These are phyloP conservation scores for Trametes pubescens DNA, from an alignment of 1,284 basidiomycete genomes.

Conservation along the genomic window DNA sequence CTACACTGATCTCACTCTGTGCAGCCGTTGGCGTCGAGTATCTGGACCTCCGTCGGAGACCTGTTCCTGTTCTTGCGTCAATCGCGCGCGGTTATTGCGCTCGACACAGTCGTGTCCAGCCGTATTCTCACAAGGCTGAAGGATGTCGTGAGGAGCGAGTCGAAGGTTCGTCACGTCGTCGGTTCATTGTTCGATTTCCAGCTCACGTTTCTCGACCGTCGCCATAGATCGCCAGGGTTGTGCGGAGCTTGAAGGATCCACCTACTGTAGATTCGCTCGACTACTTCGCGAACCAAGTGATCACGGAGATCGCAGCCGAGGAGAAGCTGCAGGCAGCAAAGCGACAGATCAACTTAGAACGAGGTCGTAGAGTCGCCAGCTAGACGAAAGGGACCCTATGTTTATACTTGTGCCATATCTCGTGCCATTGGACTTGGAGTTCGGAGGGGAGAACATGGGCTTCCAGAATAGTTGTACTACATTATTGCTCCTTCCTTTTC, in stretches of 20 bases:
- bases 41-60: constrained; percentile 69
- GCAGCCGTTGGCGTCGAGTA: constrained; percentile 64
- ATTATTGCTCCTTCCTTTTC: neutral
- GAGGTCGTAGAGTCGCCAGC: constrained; percentile 36
- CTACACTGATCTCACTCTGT: neutral
- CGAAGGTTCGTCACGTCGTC: constrained; percentile 53
- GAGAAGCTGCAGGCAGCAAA: constrained; percentile 65
- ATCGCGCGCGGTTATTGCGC: constrained; percentile 58
- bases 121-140: constrained; percentile 58
- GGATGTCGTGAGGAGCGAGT: constrained; percentile 53
- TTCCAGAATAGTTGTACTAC: neutral
- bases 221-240: constrained; percentile 58
- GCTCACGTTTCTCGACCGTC: neutral
- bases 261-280: constrained; percentile 53
- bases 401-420: neutral
- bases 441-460: neutral
- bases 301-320: constrained; percentile 65
- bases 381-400: constrained; percentile 2
- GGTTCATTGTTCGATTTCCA: neutral
- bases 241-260: constrained; percentile 58
- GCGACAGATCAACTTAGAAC: constrained; percentile 44
- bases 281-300: constrained; percentile 58
- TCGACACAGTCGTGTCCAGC: constrained; percentile 60
- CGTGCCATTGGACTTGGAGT: neutral
- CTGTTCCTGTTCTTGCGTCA: constrained; percentile 69